Conservation (phyloP, 805 yeast species). For the Hanseniaspora opuntiae region DNA sequence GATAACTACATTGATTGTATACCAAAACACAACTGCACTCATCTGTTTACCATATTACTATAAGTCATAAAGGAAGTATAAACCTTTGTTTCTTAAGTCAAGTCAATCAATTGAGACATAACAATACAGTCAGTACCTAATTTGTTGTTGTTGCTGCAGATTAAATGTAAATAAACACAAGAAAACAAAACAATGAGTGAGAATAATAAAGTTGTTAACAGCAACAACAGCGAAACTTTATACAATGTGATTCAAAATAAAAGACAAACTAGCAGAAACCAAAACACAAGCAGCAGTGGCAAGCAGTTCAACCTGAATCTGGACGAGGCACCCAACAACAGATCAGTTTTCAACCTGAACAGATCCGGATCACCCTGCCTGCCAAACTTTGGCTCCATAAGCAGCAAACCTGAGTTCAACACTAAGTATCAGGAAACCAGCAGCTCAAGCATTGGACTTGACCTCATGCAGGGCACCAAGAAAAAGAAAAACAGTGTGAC, state of each 20-base stretch:
- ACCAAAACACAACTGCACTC: too few relatives aligned
- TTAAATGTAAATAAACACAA: too few relatives aligned
- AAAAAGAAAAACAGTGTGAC: conserved; percentile 1
- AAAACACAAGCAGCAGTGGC: background rate
- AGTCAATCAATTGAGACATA: too few relatives aligned
- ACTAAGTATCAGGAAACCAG: background rate
- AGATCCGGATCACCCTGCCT: background rate
- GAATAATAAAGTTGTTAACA: background rate
- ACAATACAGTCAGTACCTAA: too few relatives aligned
- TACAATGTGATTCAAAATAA: conserved; percentile 5
- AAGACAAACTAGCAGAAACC: background rate
- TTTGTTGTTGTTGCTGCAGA: too few relatives aligned
- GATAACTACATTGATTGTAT: too few relatives aligned
- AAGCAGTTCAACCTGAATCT: background rate
- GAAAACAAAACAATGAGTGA: background rate
- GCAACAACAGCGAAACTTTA: conserved; percentile 4
- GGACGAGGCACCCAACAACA: background rate
- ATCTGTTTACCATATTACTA: too few relatives aligned
- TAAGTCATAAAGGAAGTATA: too few relatives aligned
- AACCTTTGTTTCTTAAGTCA: too few relatives aligned
- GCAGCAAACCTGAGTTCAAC: background rate
- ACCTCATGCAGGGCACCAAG: background rate
- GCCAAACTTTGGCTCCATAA: conserved; percentile 1
- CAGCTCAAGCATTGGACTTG: too few relatives aligned
- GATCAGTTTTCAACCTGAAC: background rate